Percentiles rank a stretch among this genome's conserved stretches.
These are phyloP conservation scores for Talinum fruticosum DNA, from an alignment of 148 eudicot species.

Conservation along the genomic window DNA sequence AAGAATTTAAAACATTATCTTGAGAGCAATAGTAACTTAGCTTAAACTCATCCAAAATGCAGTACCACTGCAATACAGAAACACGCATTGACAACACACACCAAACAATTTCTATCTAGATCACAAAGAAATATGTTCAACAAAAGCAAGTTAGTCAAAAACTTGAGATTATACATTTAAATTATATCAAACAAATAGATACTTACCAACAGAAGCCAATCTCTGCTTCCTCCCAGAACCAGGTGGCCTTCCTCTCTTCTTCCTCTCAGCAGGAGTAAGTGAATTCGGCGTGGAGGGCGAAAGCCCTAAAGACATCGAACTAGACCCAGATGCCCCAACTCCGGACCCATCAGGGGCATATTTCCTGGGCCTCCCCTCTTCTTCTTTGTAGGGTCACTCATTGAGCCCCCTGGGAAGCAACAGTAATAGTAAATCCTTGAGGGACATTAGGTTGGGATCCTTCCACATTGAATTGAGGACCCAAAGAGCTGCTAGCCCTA, in stretches of 20 bases:
- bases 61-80: not conserved
- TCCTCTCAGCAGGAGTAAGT: conserved; percentile 34
- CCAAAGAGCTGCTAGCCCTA: conserved; percentile 33
- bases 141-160: not conserved
- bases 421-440: conserved; percentile 42
- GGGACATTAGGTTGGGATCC: conserved; percentile 44
- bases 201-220: conserved; percentile 75
- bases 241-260: conserved; percentile 74
- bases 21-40: not conserved
- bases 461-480: conserved; percentile 43
- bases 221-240: conserved; percentile 95
- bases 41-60: not conserved
- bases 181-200: not conserved
- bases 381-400: conserved; percentile 60
- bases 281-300: conserved; percentile 59
- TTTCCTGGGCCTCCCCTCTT: conserved; percentile 97
- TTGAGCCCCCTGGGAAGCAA: conserved; percentile 41
- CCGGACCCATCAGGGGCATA: conserved; percentile 80
- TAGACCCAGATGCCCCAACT: conserved; percentile 20
- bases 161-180: not conserved
- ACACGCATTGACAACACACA: not conserved
- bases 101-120: not conserved
- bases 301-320: conserved; percentile 53
- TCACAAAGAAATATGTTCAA: not conserved
- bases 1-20: not conserved